These are phyloP conservation scores for Phaeosphaeria sp. DNA, from an alignment of 2,329 filamentous ascomycete genomes.

Conservation along the genomic window DNA sequence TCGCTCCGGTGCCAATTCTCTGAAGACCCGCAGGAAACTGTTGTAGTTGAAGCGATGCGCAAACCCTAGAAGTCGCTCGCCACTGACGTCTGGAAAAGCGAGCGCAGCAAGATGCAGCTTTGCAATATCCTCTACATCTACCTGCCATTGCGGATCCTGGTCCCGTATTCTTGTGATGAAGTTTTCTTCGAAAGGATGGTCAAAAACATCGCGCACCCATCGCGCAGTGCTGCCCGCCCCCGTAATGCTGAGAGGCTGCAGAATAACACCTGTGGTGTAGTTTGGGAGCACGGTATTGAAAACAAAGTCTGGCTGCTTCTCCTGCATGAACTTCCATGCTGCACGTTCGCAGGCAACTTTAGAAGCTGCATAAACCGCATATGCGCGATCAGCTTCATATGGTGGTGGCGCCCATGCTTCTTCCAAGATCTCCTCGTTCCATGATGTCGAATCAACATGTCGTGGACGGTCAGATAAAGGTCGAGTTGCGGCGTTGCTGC, in stretches of 20 bases:
- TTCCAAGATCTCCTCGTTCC: conserved; percentile 1
- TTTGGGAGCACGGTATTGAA: conserved; percentile 46
- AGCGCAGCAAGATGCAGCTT: conserved; percentile 59
- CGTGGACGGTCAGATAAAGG: background rate
- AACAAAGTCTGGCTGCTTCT: conserved; percentile 50
- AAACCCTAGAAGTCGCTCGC: conserved; percentile 60
- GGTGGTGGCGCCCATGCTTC: conserved; percentile 25
- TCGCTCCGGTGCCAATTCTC: conserved; percentile 25
- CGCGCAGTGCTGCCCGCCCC: background rate
- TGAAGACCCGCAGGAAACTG: conserved; percentile 44
- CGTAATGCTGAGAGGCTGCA: background rate
- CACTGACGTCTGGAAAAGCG: conserved; percentile 50
- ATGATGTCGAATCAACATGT: background rate
- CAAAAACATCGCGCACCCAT: background rate
- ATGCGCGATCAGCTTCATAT: conserved; percentile 36
- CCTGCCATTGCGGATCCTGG: conserved; percentile 44
- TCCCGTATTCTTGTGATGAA: background rate
- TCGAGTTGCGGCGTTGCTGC: background rate
- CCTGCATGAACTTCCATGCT: conserved; percentile 53
- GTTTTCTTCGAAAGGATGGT: background rate
- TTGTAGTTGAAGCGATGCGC: conserved; percentile 55
- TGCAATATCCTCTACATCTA: conserved; percentile 60
- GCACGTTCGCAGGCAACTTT: conserved; percentile 54
- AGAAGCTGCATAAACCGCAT: conserved; percentile 50
- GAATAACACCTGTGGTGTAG: background rate